Percentiles rank a stretch among this genome's conserved stretches.
Conservation (phyloP, 2,329 filamentous ascomycete species). For the Simplicillium aogashimaense region DNA sequence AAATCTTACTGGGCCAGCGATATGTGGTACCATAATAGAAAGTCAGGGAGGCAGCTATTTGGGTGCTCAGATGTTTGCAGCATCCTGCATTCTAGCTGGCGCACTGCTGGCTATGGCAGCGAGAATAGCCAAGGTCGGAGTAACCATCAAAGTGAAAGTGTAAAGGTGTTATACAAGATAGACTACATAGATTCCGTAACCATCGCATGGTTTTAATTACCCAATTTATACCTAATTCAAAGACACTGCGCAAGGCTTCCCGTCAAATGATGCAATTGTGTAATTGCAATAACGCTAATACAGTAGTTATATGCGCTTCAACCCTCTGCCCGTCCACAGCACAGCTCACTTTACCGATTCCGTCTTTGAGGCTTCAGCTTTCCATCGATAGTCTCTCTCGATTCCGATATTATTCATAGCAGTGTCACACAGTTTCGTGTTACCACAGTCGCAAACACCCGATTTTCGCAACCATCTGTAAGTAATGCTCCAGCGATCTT, state of each 20-base stretch:
- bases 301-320: too few relatives aligned
- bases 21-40: conserved; percentile 12
- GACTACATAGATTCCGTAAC: too few relatives aligned
- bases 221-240: too few relatives aligned
- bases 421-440: conserved; percentile 39
- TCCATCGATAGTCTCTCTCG: conserved; percentile 41
- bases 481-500: conserved; percentile 43
- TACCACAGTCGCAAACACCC: conserved; percentile 38
- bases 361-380: conserved; percentile 9
- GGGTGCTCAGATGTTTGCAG: conserved; percentile 32
- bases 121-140: conserved; percentile 27
- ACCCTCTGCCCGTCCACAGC: too few relatives aligned
- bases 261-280: too few relatives aligned
- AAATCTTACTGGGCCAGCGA: conserved; percentile 17
- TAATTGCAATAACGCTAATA: too few relatives aligned
- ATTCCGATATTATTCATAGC: conserved; percentile 34
- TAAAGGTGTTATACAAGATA: neutral
- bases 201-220: too few relatives aligned
- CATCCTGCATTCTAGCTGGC: conserved; percentile 43
- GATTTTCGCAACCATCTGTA: conserved; percentile 41
- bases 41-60: conserved; percentile 6
- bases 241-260: too few relatives aligned
- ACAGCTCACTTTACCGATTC: too few relatives aligned
- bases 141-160: conserved; percentile 3
- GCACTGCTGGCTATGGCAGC: conserved; percentile 35